Percentiles rank a stretch among this genome's conserved stretches.
These are phyloP conservation scores for Yamadazyma sp. DNA, from an alignment of 1,139 yeast genomes.

Conservation along the genomic window DNA sequence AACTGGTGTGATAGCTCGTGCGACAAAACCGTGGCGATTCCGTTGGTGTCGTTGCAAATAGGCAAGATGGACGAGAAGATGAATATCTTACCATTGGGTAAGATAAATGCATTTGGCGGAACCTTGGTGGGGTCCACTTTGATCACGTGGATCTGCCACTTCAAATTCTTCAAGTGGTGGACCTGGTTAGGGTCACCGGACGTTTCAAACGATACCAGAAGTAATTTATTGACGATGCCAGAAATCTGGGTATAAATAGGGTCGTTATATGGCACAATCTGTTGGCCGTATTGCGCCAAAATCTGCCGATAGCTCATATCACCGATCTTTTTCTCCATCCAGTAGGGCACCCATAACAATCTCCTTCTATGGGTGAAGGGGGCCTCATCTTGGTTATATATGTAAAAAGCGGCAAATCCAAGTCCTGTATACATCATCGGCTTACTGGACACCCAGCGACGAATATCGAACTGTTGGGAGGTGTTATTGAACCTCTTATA, in stretches of 20 bases:
- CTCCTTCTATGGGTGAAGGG: constrained; percentile 78
- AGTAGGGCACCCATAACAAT: constrained; percentile 70
- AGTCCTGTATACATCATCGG: constrained; percentile 20
- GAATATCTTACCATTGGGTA: constrained; percentile 95
- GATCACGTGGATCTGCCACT: constrained; percentile 85
- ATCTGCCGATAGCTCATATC: constrained; percentile 65
- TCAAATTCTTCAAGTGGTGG: constrained; percentile 37
- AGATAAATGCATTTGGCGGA: constrained; percentile 93
- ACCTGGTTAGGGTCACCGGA: constrained; percentile 23
- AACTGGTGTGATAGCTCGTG: constrained; percentile 94
- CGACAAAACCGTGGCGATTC: constrained; percentile 87
- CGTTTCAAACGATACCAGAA: constrained; percentile 52
- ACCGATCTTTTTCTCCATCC: constrained; percentile 69
- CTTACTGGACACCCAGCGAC: constrained; percentile 17
- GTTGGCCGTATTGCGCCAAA: constrained; percentile 43
- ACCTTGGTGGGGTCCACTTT: constrained; percentile 53
- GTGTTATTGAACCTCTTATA: constrained; percentile 22
- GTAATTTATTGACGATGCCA: constrained; percentile 60
- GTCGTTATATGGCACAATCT: constrained; percentile 52
- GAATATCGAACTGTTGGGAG: constrained; percentile 11
- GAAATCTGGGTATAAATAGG: constrained; percentile 59
- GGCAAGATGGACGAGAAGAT: constrained; percentile 79
- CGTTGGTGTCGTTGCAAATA: constrained; percentile 79
- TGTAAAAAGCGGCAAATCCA: constrained; percentile 44
- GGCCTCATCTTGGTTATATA: constrained; percentile 71